phyloP scores from a whole-genome alignment of 441 rosid species.

The Adansonia madagascariensis region DNA sequence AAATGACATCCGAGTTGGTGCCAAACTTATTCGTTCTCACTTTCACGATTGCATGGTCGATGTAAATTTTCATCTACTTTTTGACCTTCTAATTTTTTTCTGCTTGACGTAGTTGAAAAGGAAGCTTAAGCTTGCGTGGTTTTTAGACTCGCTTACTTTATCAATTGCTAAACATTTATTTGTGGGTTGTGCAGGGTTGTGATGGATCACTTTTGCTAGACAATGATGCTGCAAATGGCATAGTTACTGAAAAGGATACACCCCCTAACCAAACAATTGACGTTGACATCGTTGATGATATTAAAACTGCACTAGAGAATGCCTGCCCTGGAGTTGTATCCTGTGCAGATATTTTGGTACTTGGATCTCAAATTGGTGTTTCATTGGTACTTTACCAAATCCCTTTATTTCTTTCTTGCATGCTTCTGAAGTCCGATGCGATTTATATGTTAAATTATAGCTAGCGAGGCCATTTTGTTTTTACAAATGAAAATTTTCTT shows the following conservation, averaged over 20 bases:
- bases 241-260: slow-evolving; percentile 51
- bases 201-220: slow-evolving; percentile 62
- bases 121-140: background rate
- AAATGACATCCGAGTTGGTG: slow-evolving; percentile 36
- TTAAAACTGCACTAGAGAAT: slow-evolving; percentile 57
- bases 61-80: slow-evolving; percentile 20
- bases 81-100: background rate
- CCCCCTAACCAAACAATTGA: slow-evolving; percentile 44
- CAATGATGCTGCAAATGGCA: slow-evolving; percentile 26
- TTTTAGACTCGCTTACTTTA: background rate
- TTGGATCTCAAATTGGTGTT: slow-evolving; percentile 58
- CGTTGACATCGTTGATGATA: slow-evolving; percentile 50
- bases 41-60: slow-evolving; percentile 47
- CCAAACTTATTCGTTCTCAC: slow-evolving; percentile 40
- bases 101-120: background rate
- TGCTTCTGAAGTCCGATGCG: no score
- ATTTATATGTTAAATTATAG: no score
- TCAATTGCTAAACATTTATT: background rate
- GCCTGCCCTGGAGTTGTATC: slow-evolving; percentile 64
- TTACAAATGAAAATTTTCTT: background rate
- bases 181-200: slow-evolving; percentile 49
- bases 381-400: slow-evolving; percentile 39
- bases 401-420: no score
- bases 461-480: no score
- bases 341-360: slow-evolving; percentile 63